Percentiles rank a stretch among this genome's conserved stretches.
Evolutionary conservation across 73 alveolate species (phyloP).

Genomic region (Stentor roeselii): DNA sequence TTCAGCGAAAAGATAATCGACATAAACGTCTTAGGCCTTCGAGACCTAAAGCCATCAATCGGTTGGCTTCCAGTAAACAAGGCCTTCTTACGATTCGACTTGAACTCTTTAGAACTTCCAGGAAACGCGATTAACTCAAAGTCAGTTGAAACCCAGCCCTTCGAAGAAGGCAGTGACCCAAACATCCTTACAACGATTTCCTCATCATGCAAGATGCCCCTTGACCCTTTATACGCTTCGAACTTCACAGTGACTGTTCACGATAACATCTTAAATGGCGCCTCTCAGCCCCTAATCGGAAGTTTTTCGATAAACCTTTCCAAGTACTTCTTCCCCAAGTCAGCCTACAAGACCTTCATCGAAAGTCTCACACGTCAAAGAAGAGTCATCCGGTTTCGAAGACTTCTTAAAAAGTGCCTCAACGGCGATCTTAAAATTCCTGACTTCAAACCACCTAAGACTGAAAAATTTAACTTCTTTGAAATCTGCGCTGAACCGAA

Average conservation of each 20-base stretch:
- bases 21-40: slow-evolving; percentile 73
- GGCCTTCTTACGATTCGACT: slow-evolving; percentile 73
- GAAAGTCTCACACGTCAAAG: not conserved
- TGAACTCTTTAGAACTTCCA: slow-evolving; percentile 71
- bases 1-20: slow-evolving; percentile 61
- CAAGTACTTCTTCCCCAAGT: not conserved
- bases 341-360: not conserved
- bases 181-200: slow-evolving; percentile 69
- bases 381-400: too few species aligned
- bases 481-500: not conserved
- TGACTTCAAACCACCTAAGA: not conserved
- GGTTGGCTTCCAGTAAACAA: slow-evolving; percentile 82
- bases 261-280: slow-evolving; percentile 78
- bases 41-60: slow-evolving; percentile 68
- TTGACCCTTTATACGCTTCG: slow-evolving; percentile 79
- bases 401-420: not conserved
- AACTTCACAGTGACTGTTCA: slow-evolving; percentile 73
- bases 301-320: slow-evolving; percentile 43
- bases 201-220: slow-evolving; percentile 70
- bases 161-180: slow-evolving; percentile 79
- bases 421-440: not conserved
- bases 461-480: not conserved
- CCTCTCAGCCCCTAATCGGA: slow-evolving; percentile 75
- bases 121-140: slow-evolving; percentile 45
- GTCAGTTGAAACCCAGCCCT: slow-evolving; percentile 72